These are phyloP conservation scores for Syzygium grande DNA, from an alignment of 345 rosid species.

Conservation along the genomic window DNA sequence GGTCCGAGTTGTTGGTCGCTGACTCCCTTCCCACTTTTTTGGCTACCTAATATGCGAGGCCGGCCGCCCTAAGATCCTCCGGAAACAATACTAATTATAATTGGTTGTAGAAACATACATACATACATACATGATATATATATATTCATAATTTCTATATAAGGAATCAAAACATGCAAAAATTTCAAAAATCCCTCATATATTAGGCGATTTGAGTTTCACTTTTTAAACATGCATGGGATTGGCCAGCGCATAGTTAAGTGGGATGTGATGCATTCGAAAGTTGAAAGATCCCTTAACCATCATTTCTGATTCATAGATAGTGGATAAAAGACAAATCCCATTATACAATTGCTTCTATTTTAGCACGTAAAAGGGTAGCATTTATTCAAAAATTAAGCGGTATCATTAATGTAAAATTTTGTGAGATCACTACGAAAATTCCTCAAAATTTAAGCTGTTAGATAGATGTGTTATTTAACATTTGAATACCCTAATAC, in stretches of 20 bases:
- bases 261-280: not conserved
- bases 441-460: not conserved
- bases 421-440: not conserved
- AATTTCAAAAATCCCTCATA: not conserved
- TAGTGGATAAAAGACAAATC: not conserved
- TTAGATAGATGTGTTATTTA: not conserved
- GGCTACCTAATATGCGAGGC: not conserved
- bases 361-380: not conserved
- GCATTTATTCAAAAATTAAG: not conserved
- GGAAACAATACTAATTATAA: too few relatives aligned
- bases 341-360: not conserved
- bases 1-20: constrained; percentile 6
- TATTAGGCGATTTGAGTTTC: not conserved
- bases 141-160: not conserved
- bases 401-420: not conserved
- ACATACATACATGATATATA: not conserved
- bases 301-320: not conserved
- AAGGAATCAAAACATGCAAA: not conserved
- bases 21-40: constrained; percentile 15
- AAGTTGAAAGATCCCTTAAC: not conserved
- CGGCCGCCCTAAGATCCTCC: not conserved
- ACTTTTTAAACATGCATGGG: not conserved
- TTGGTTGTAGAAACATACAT: not conserved
- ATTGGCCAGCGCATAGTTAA: not conserved
- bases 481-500: not conserved